A percentile compares a stretch with the other conserved stretches of the same genome.
These are phyloP conservation scores for Lagenaria siceraria DNA, from an alignment of 306 rosid species.

Conservation along the genomic window DNA sequence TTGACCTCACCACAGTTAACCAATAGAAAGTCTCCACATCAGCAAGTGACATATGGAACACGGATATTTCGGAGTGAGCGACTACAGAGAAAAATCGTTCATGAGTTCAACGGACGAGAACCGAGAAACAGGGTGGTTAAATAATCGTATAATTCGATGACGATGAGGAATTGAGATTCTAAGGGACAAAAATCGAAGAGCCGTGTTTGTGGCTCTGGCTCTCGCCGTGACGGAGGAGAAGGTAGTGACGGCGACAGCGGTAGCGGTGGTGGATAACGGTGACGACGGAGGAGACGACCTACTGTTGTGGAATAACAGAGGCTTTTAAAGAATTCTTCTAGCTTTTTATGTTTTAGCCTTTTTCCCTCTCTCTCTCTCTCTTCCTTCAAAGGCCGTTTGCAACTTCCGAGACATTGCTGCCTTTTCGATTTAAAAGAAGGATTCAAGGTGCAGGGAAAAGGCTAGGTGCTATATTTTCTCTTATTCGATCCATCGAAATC, in stretches of 20 bases:
- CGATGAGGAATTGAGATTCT: constrained; percentile 11
- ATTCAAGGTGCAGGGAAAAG: background rate
- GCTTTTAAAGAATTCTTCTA: background rate
- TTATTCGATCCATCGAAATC: constrained; percentile 7
- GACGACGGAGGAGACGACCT: background rate
- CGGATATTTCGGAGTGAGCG: background rate
- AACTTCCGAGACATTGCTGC: constrained; percentile 7
- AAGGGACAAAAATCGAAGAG: background rate
- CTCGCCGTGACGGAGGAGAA: constrained; percentile 2
- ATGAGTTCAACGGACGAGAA: background rate
- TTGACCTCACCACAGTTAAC: background rate
- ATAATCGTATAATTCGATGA: background rate
- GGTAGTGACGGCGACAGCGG: background rate
- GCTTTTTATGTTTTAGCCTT: background rate
- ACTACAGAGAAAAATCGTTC: background rate
- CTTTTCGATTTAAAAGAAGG: background rate
- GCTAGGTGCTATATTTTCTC: background rate
- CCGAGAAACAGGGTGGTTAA: background rate
- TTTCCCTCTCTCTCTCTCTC: background rate
- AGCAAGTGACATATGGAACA: background rate
- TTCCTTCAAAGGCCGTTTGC: background rate
- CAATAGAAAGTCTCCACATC: background rate
- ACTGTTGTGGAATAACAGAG: background rate
- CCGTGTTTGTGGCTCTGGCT: background rate
- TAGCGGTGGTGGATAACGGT: background rate